Evolutionary conservation across 2,329 filamentous ascomycete genomes (phyloP).

Genomic region (Penicillium frequentans): DNA sequence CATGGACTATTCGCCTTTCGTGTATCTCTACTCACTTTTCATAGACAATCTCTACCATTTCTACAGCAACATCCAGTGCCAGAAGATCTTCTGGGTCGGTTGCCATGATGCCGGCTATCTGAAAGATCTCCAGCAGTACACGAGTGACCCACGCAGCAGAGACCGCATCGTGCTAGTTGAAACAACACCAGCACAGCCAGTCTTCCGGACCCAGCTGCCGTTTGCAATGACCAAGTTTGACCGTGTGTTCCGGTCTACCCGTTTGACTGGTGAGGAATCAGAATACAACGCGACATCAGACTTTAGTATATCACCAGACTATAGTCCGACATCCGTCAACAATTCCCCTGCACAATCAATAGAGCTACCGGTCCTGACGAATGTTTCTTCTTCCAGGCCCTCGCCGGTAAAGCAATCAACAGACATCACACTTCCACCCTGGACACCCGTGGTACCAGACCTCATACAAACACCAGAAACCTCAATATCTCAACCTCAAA

Average conservation of each 20-base stretch:
- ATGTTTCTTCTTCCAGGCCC: too few species aligned
- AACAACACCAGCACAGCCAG: conserved; percentile 9
- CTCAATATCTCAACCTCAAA: too few species aligned
- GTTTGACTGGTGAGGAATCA: background rate
- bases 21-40: too few species aligned
- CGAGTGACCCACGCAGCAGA: background rate
- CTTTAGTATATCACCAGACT: background rate
- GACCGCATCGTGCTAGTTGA: conserved; percentile 11
- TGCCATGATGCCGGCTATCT: conserved; percentile 13
- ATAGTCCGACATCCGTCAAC: too few species aligned
- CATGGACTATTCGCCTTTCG: background rate
- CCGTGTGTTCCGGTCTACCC: background rate
- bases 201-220: background rate
- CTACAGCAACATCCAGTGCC: conserved; percentile 14
- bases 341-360: too few species aligned
- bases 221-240: background rate
- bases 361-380: too few species aligned
- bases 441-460: too few species aligned
- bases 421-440: too few species aligned
- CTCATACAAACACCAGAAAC: too few species aligned
- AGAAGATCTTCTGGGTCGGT: conserved; percentile 17
- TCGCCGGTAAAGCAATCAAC: too few species aligned
- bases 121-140: conserved; percentile 9
- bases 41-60: conserved; percentile 12
- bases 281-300: background rate